Percentiles rank a stretch among this genome's conserved stretches.
These are phyloP conservation scores for Collybia sp. DNA, from an alignment of 768 basidiomycete species.

Conservation along the genomic window DNA sequence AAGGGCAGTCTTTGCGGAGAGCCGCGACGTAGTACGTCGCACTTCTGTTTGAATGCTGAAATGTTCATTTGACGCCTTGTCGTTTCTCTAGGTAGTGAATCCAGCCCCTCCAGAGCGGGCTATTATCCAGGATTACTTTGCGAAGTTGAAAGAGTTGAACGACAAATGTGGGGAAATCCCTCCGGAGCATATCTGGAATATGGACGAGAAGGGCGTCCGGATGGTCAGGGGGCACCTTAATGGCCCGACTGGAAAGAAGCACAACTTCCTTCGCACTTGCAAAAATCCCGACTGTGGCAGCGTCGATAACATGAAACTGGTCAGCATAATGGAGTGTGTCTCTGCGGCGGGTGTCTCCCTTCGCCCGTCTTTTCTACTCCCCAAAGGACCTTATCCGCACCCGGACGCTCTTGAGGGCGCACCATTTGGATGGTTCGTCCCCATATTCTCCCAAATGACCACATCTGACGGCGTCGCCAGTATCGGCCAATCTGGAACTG, in stretches of 20 bases:
- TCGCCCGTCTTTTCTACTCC: slow-evolving; percentile 29
- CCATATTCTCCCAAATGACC: background rate
- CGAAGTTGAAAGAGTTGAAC: slow-evolving; percentile 11
- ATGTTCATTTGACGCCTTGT: too few species aligned
- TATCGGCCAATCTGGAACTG: slow-evolving; percentile 28
- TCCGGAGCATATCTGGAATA: slow-evolving; percentile 24
- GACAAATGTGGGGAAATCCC: slow-evolving; percentile 18
- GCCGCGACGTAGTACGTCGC: too few species aligned
- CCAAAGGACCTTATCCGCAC: slow-evolving; percentile 17
- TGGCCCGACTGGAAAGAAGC: slow-evolving; percentile 9
- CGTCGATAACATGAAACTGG: slow-evolving; percentile 32
- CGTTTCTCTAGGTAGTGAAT: too few species aligned
- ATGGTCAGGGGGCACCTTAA: slow-evolving; percentile 22
- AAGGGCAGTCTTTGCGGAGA: too few species aligned
- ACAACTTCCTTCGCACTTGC: slow-evolving; percentile 9
- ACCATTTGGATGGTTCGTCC: slow-evolving; percentile 13
- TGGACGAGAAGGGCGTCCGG: slow-evolving; percentile 31
- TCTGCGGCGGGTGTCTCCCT: slow-evolving; percentile 29
- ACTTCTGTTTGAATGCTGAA: too few species aligned
- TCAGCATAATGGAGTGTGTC: slow-evolving; percentile 35
- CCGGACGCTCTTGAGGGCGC: slow-evolving; percentile 19
- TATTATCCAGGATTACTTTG: slow-evolving; percentile 20
- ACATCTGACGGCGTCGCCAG: slow-evolving; percentile 13
- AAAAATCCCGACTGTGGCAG: slow-evolving; percentile 13
- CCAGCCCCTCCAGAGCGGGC: background rate